These are phyloP conservation scores for Leccinum barrowsii DNA, from an alignment of 768 basidiomycete genomes.

Conservation along the genomic window DNA sequence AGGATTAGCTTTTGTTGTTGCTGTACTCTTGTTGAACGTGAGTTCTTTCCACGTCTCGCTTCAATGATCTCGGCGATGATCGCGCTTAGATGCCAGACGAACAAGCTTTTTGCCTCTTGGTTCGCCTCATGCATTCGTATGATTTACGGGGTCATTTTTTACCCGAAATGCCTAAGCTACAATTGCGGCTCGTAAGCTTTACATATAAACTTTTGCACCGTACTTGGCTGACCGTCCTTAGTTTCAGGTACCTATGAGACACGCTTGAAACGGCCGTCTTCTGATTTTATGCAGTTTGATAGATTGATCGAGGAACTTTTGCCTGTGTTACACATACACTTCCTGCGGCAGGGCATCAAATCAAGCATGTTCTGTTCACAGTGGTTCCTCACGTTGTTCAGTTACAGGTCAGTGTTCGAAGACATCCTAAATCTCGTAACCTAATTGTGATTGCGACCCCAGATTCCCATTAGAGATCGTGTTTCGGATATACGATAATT, in stretches of 20 bases:
- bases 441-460: neutral
- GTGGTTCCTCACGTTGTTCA: conserved; percentile 98
- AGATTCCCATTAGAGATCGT: conserved; percentile 95
- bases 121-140: conserved; percentile 94
- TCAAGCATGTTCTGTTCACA: conserved; percentile 98
- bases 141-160: conserved; percentile 94
- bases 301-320: conserved; percentile 89
- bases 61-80: neutral
- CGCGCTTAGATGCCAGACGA: conserved; percentile 92
- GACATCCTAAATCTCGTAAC: neutral
- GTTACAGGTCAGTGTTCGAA: conserved; percentile 61
- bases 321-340: conserved; percentile 90
- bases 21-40: conserved; percentile 89
- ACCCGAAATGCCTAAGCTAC: conserved; percentile 98
- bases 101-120: conserved; percentile 94
- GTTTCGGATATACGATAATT: conserved; percentile 94
- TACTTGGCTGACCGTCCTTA: conserved; percentile 21
- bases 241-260: conserved; percentile 53
- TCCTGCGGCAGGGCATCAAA: conserved; percentile 90
- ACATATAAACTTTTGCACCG: neutral
- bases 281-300: conserved; percentile 66
- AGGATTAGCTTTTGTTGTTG: conserved; percentile 94
- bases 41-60: conserved; percentile 16
- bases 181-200: conserved; percentile 74
- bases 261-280: conserved; percentile 2